These are phyloP conservation scores for Apiospora saccharicola DNA, from an alignment of 2,329 filamentous ascomycete genomes.

Conservation along the genomic window DNA sequence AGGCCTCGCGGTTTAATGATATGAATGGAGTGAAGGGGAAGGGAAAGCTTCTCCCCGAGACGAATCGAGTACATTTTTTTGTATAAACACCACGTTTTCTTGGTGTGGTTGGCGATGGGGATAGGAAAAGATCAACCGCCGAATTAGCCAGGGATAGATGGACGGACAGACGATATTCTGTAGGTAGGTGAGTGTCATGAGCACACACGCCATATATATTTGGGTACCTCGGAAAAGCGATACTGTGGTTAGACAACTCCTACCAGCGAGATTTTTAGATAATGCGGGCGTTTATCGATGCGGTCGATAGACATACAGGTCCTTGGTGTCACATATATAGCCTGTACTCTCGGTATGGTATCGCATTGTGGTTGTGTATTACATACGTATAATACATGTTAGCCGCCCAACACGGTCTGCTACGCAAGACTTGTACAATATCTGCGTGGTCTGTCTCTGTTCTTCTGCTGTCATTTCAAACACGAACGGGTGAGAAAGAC, in stretches of 20 bases:
- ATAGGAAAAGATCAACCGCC: background rate
- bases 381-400: constrained; percentile 5
- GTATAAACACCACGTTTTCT: constrained; percentile 18
- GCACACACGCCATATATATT: constrained; percentile 4
- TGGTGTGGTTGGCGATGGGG: background rate
- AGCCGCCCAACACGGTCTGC: background rate
- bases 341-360: background rate
- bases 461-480: background rate
- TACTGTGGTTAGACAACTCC: background rate
- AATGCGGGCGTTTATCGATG: background rate
- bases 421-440: background rate
- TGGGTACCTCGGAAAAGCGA: constrained; percentile 9
- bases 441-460: background rate
- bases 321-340: background rate
- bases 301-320: background rate
- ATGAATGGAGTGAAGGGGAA: background rate
- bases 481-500: background rate
- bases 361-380: constrained; percentile 4
- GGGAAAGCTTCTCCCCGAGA: background rate
- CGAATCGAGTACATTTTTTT: background rate
- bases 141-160: constrained; percentile 6
- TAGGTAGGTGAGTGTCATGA: background rate
- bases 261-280: background rate
- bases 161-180: background rate
- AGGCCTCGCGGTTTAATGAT: constrained; percentile 30